phyloP scores from a whole-genome alignment of 345 rosid genomes.

The Raphanus raphanistrum region DNA sequence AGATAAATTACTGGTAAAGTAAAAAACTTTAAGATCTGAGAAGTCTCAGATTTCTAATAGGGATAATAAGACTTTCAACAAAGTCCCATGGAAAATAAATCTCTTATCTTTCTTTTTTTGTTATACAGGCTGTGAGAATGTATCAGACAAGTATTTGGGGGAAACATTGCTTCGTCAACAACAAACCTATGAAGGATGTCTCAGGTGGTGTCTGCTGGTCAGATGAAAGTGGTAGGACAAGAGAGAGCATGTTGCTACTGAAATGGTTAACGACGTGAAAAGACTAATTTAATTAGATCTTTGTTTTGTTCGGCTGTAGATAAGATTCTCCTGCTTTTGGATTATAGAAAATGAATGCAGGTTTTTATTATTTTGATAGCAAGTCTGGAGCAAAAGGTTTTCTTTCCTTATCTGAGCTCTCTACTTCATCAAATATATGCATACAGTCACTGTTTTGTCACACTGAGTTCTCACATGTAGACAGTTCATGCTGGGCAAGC shows the following conservation, averaged over 20 bases:
- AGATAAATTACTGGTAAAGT: background rate
- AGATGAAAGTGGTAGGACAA: background rate
- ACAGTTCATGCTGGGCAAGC: conserved; percentile 44
- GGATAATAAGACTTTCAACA: background rate
- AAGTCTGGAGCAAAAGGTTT: no score
- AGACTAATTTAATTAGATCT: background rate
- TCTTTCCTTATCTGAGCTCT: no score
- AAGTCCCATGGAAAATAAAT: background rate
- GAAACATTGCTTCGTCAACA: no score
- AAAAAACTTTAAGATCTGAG: background rate
- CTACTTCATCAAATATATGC: no score
- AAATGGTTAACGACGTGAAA: background rate
- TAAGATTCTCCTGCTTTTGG: background rate
- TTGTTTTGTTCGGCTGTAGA: background rate
- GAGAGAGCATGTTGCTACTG: background rate
- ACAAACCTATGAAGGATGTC: no score
- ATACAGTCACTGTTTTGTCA: no score
- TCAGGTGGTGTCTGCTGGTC: background rate
- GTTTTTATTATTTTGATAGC: no score
- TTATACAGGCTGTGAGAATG: background rate
- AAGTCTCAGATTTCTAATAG: background rate
- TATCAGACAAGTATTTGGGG: no score
- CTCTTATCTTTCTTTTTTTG: background rate
- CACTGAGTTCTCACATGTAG: no score
- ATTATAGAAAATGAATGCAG: no score